Percentiles rank a stretch among this genome's conserved stretches.
Evolutionary conservation across 371 early-diverging fungal genomes (phyloP).

Genomic region (Chytridiales sp.): DNA sequence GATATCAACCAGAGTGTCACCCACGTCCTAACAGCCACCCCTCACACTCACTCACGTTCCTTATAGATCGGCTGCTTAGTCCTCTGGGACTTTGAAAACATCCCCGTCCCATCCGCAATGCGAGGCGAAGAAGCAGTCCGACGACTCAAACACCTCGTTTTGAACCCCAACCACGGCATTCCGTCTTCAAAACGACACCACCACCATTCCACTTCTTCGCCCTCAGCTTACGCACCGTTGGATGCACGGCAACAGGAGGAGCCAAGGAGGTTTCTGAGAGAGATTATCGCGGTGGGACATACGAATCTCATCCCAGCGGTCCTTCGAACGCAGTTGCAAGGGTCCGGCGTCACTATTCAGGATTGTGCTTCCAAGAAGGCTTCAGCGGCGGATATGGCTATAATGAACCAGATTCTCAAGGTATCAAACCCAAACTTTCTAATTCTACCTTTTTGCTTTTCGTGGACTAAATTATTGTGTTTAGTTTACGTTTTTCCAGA

Average conservation of each 20-base stretch:
- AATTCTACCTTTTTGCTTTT: background rate
- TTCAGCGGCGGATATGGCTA: slow-evolving; percentile 16
- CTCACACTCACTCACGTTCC: too few species aligned
- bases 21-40: too few species aligned
- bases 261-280: slow-evolving; percentile 1
- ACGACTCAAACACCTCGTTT: background rate
- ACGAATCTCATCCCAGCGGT: background rate
- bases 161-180: slow-evolving; percentile 1
- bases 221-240: too few species aligned
- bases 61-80: slow-evolving; percentile 9
- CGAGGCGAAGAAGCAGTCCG: slow-evolving; percentile 4
- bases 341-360: slow-evolving; percentile 11
- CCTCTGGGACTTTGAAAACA: slow-evolving; percentile 10
- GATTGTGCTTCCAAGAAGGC: slow-evolving; percentile 10
- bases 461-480: background rate
- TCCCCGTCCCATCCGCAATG: background rate
- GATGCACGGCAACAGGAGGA: too few species aligned
- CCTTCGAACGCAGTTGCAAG: slow-evolving; percentile 10
- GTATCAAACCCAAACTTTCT: background rate
- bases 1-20: too few species aligned
- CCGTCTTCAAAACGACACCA: background rate
- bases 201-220: too few species aligned
- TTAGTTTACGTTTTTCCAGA: background rate
- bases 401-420: slow-evolving; percentile 16
- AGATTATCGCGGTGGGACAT: slow-evolving; percentile 12